phyloP scores from a whole-genome alignment of 257 asterid genomes.

The Solanum sitiens region DNA sequence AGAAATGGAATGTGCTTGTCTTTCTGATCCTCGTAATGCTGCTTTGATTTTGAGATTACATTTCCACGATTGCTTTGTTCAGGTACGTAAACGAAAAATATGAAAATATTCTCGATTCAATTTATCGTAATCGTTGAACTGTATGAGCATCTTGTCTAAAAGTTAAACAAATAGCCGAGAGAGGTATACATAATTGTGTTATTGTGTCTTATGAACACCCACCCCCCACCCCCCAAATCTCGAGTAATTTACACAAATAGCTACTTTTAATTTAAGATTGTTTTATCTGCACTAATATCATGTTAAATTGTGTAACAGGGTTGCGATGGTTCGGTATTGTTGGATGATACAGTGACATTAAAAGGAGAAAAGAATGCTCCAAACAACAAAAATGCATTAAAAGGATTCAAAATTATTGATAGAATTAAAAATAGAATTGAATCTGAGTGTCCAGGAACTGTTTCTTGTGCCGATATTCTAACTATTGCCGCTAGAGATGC shows the following conservation, averaged over 20 bases:
- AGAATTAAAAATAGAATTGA: slow-evolving; percentile 61
- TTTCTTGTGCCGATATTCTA: slow-evolving; percentile 88
- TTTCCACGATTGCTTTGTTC: slow-evolving; percentile 84
- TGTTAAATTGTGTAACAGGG: slow-evolving; percentile 26
- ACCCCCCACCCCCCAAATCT: too few species aligned
- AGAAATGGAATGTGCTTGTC: slow-evolving; percentile 87
- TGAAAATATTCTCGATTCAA: not conserved
- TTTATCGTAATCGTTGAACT: too few species aligned
- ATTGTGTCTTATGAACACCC: not conserved
- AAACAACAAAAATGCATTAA: slow-evolving; percentile 48
- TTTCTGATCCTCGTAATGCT: slow-evolving; percentile 84
- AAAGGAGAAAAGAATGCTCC: slow-evolving; percentile 70
- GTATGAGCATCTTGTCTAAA: not conserved
- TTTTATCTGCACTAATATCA: not conserved
- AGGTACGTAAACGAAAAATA: slow-evolving; percentile 23
- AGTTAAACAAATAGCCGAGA: not conserved
- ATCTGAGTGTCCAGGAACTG: slow-evolving; percentile 75
- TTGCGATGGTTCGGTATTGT: slow-evolving; percentile 72
- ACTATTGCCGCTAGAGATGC: slow-evolving; percentile 94
- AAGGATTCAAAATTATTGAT: slow-evolving; percentile 77
- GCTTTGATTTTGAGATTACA: slow-evolving; percentile 69
- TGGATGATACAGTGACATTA: slow-evolving; percentile 69
- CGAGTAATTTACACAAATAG: not conserved
- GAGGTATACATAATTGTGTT: not conserved
- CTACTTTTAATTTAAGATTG: fast-evolving